phyloP scores from a whole-genome alignment of 108 stramenopile genomes.

The Aurantiochytrium sp. region DNA sequence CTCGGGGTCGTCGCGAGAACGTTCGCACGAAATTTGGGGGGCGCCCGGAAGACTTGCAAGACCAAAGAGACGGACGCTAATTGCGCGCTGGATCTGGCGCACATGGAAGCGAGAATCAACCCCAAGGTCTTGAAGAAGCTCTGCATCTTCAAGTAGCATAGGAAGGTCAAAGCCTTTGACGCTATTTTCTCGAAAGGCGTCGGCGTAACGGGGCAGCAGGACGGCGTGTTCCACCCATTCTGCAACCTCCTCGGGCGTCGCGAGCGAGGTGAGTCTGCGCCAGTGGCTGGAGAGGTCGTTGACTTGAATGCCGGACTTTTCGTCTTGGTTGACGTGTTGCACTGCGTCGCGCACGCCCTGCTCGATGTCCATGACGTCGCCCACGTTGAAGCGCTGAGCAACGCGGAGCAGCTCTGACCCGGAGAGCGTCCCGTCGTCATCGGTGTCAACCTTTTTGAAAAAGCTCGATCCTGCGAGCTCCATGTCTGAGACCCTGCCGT shows the following conservation, averaged over 20 bases:
- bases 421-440: background rate
- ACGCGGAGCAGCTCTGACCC: background rate
- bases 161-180: constrained; percentile 5
- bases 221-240: constrained; percentile 6
- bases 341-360: background rate
- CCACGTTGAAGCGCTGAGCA: background rate
- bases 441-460: background rate
- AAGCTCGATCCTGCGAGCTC: background rate
- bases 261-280: background rate
- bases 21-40: background rate
- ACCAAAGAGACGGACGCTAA: background rate
- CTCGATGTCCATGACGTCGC: background rate
- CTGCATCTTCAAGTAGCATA: background rate
- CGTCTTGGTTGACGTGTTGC: background rate
- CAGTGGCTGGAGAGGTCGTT: background rate
- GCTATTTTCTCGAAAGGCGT: background rate
- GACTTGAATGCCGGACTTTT: background rate
- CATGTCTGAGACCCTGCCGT: background rate
- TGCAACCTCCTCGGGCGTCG: background rate
- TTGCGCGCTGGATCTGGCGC: background rate
- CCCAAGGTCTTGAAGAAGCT: background rate
- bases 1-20: background rate
- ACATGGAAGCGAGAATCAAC: background rate
- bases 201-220: background rate
- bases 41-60: background rate